A percentile compares a stretch with the other conserved stretches of the same genome.
phyloP scores from a whole-genome alignment of 305 asterid genomes.

The Rubia occidens region DNA sequence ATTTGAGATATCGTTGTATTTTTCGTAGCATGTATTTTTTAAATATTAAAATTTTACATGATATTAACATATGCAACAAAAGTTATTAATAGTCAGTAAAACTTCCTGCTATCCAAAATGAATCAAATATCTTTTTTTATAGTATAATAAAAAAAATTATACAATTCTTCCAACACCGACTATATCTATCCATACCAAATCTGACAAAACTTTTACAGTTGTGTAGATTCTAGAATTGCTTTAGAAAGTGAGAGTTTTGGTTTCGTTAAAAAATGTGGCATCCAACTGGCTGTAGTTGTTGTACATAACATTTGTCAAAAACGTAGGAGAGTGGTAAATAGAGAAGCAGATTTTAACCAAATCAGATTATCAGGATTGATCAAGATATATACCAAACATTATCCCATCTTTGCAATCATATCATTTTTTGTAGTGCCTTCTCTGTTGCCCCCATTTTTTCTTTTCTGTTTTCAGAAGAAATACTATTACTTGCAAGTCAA shows the following conservation, averaged over 20 bases:
- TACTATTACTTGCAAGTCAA: too few relatives aligned
- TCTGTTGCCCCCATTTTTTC: not conserved
- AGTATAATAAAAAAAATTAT: too few relatives aligned
- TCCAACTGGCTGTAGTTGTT: slow-evolving; percentile 1
- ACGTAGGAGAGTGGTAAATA: not conserved
- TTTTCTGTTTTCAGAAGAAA: not conserved
- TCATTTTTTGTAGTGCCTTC: slow-evolving; percentile 3
- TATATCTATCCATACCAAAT: too few relatives aligned
- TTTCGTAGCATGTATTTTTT: too few relatives aligned
- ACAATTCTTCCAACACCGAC: too few relatives aligned
- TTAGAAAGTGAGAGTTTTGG: not conserved
- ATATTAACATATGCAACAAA: too few relatives aligned
- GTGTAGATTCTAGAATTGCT: not conserved
- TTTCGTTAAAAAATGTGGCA: slow-evolving; percentile 12
- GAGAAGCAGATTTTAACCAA: not conserved
- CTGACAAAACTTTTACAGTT: not conserved
- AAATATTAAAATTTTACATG: too few relatives aligned
- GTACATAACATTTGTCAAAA: not conserved
- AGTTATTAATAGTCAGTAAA: too few relatives aligned
- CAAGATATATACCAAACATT: slow-evolving; percentile 26
- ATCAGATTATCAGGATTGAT: slow-evolving; percentile 10
- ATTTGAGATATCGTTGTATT: too few relatives aligned
- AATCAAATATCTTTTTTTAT: too few relatives aligned
- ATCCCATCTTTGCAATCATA: slow-evolving; percentile 7
- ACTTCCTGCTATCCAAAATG: too few relatives aligned